Conservation (phyloP, 495 filamentous ascomycete genomes). For the Trichocladium uniseriatum region DNA sequence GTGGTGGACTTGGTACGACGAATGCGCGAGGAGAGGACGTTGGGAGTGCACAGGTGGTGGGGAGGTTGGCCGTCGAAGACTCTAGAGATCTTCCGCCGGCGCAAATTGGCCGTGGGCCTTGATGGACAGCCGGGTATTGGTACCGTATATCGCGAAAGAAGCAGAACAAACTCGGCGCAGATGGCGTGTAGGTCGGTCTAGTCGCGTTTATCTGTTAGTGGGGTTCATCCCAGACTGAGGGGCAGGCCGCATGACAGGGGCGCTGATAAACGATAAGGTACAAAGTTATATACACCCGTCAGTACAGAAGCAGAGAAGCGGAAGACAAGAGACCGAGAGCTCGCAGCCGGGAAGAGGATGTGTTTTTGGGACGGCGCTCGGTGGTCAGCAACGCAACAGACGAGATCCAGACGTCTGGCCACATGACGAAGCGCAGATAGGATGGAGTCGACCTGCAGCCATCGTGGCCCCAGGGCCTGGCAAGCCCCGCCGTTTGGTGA, state of each 20-base stretch:
- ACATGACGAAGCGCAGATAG: slow-evolving; percentile 15
- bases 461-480: slow-evolving; percentile 9
- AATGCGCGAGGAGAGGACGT: too few species aligned
- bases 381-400: not conserved
- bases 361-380: not conserved
- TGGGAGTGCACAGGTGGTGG: not conserved
- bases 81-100: too few species aligned
- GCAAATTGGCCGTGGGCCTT: slow-evolving; percentile 15
- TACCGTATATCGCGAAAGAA: slow-evolving; percentile 10
- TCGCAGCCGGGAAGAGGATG: not conserved
- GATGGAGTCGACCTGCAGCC: slow-evolving; percentile 15
- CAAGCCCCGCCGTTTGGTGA: slow-evolving; percentile 7
- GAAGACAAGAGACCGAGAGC: not conserved
- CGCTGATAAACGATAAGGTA: slow-evolving; percentile 15
- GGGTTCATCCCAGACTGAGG: slow-evolving; percentile 23
- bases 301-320: not conserved
- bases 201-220: slow-evolving; percentile 30
- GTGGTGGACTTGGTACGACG: not conserved
- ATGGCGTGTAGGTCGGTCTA: slow-evolving; percentile 21
- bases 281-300: not conserved
- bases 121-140: too few species aligned
- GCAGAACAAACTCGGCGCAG: slow-evolving; percentile 7
- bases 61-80: too few species aligned
- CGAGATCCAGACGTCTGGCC: slow-evolving; percentile 1
- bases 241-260: slow-evolving; percentile 17